These are phyloP conservation scores for Coccomyxa sp. DNA, from an alignment of 139 green algal genomes.

Conservation along the genomic window DNA sequence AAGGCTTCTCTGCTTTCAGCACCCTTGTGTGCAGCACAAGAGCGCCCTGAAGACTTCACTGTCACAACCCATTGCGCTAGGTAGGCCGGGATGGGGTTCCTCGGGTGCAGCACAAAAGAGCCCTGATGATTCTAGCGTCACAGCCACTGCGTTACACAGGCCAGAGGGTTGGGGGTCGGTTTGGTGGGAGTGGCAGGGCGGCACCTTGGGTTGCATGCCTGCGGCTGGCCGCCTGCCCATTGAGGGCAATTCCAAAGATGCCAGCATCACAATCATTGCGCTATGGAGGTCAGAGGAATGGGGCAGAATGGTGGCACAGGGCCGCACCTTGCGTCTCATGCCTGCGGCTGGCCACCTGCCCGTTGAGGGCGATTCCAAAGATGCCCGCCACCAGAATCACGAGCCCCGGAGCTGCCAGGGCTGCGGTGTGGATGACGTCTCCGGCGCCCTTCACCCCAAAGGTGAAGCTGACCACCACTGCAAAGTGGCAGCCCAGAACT, in stretches of 20 bases:
- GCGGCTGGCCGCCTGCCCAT: neutral
- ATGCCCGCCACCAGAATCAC: constrained; percentile 21
- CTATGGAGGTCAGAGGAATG: no score
- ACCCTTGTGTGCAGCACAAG: no score
- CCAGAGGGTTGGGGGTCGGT: neutral
- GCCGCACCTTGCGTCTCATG: neutral
- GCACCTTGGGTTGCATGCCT: neutral
- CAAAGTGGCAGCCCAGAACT: no score
- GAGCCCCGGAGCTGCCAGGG: constrained; percentile 5
- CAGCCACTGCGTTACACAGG: no score
- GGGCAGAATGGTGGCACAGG: no score
- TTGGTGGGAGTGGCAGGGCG: neutral
- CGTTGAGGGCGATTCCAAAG: constrained; percentile 10
- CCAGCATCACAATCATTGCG: no score
- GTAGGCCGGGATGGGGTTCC: no score
- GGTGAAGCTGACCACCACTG: constrained; percentile 19
- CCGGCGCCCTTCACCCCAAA: constrained; percentile 16
- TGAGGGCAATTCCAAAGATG: neutral
- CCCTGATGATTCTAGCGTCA: no score
- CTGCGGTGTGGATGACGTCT: neutral
- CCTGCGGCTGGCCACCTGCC: neutral
- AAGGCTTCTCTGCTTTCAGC: no score
- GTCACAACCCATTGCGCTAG: no score
- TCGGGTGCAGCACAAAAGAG: no score
- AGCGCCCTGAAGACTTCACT: no score